Evolutionary conservation across 371 early-diverging fungal species (phyloP).

Genomic region (Mucor plumbeus): DNA sequence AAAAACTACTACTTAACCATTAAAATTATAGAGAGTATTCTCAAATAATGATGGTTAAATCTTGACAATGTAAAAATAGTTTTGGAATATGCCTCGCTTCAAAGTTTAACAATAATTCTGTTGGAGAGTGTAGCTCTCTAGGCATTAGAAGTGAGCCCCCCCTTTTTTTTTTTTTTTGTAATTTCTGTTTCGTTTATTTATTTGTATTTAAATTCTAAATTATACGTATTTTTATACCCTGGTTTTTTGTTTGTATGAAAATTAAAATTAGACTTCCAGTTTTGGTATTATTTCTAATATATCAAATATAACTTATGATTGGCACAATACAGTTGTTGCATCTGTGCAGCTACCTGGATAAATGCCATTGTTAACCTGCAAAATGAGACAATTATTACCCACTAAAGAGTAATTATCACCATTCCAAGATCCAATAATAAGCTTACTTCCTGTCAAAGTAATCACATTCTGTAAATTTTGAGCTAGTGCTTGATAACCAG

Average conservation of each 20-base stretch:
- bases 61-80: too few relatives aligned
- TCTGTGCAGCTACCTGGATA: conserved; percentile 23
- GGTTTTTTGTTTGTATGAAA: background rate
- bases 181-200: too few relatives aligned
- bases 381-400: conserved; percentile 22
- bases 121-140: too few relatives aligned
- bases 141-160: too few relatives aligned
- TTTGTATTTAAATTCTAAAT: too few relatives aligned
- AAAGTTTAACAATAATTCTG: too few relatives aligned
- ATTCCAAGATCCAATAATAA: conserved; percentile 31
- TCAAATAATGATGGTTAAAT: too few relatives aligned
- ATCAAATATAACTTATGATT: background rate
- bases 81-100: too few relatives aligned
- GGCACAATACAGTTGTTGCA: conserved; percentile 18
- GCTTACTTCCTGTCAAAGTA: background rate
- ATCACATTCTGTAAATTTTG: background rate
- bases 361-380: conserved; percentile 19
- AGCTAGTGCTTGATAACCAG: conserved; percentile 5
- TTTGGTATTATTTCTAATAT: background rate
- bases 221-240: background rate
- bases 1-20: too few relatives aligned
- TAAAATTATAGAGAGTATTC: too few relatives aligned
- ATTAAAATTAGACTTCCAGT: too few relatives aligned
- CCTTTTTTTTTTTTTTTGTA: too few relatives aligned
- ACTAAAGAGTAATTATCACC: conserved; percentile 20